A percentile compares a stretch with the other conserved stretches of the same genome.
Evolutionary conservation across 768 basidiomycete genomes (phyloP).

Genomic region (Pleurotus citrinopileatus): DNA sequence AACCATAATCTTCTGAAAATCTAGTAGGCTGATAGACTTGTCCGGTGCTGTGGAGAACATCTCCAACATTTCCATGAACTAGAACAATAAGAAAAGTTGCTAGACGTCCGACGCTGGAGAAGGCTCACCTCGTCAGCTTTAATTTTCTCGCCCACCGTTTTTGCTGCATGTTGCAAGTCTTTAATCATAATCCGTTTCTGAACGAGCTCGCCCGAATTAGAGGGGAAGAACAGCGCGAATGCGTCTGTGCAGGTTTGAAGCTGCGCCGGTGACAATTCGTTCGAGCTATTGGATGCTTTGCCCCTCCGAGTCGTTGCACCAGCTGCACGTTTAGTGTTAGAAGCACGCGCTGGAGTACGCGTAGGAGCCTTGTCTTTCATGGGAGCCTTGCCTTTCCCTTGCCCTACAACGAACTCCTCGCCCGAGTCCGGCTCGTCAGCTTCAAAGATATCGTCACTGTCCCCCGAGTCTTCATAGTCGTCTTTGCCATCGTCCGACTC

Average conservation of each 20-base stretch:
- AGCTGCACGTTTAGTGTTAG: not conserved
- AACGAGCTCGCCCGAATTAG: constrained; percentile 28
- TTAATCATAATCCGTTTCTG: constrained; percentile 59
- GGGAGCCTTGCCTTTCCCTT: not conserved
- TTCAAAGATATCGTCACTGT: constrained; percentile 18
- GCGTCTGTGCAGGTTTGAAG: constrained; percentile 50
- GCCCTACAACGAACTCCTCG: constrained; percentile 28
- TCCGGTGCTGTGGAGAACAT: constrained; percentile 70
- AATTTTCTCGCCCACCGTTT: constrained; percentile 67
- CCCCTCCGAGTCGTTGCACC: not conserved
- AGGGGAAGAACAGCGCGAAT: constrained; percentile 76
- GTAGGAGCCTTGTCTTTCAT: constrained; percentile 9
- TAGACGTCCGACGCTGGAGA: not conserved
- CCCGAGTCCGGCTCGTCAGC: constrained; percentile 18
- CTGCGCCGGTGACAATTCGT: constrained; percentile 49
- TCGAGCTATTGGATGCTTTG: constrained; percentile 10
- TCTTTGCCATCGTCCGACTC: constrained; percentile 23
- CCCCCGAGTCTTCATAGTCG: constrained; percentile 18
- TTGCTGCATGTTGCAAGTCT: constrained; percentile 60
- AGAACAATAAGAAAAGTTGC: not conserved
- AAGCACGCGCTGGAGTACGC: not conserved
- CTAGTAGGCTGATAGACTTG: constrained; percentile 60
- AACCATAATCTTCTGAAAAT: constrained; percentile 79
- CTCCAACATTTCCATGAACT: constrained; percentile 83
- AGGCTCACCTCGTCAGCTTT: constrained; percentile 68